Conservation (phyloP, 805 yeast genomes). For the Candida namnaoensis region DNA sequence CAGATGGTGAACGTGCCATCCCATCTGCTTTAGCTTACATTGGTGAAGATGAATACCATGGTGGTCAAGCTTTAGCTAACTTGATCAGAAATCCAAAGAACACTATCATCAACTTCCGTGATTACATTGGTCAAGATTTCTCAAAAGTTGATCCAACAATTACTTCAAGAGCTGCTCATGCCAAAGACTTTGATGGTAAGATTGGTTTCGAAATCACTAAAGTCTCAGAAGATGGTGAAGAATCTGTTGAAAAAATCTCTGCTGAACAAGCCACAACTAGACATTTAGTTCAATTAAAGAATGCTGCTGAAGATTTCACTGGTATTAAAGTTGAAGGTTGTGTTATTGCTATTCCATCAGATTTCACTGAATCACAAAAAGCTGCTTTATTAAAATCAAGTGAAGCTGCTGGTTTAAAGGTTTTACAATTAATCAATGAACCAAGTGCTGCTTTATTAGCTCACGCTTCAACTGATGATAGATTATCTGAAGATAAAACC, state of each 20-base stretch:
- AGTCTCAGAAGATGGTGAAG: slow-evolving; percentile 26
- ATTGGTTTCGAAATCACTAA: slow-evolving; percentile 55
- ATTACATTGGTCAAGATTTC: slow-evolving; percentile 73
- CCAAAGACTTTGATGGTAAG: slow-evolving; percentile 55
- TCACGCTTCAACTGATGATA: slow-evolving; percentile 40
- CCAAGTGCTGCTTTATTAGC: slow-evolving; percentile 89
- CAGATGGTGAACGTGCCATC: slow-evolving; percentile 96
- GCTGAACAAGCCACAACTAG: slow-evolving; percentile 77
- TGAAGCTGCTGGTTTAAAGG: slow-evolving; percentile 63
- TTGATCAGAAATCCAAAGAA: slow-evolving; percentile 80
- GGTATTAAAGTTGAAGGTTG: slow-evolving; percentile 76
- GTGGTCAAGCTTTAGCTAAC: slow-evolving; percentile 92
- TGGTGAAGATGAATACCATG: slow-evolving; percentile 94
- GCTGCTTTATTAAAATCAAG: slow-evolving; percentile 53
- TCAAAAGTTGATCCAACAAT: slow-evolving; percentile 59
- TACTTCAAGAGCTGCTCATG: slow-evolving; percentile 59
- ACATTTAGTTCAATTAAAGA: slow-evolving; percentile 73
- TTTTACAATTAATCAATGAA: slow-evolving; percentile 84
- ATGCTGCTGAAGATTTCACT: slow-evolving; percentile 87
- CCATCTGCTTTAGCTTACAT: slow-evolving; percentile 90
- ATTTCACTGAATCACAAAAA: slow-evolving; percentile 70
- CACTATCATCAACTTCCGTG: slow-evolving; percentile 90
- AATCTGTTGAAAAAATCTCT: slow-evolving; percentile 42
- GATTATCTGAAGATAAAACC: slow-evolving; percentile 50
- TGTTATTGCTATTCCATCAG: slow-evolving; percentile 86